Base-by-base conservation (phyloP, 345 rosid species). In the Camelina hispida region DNA sequence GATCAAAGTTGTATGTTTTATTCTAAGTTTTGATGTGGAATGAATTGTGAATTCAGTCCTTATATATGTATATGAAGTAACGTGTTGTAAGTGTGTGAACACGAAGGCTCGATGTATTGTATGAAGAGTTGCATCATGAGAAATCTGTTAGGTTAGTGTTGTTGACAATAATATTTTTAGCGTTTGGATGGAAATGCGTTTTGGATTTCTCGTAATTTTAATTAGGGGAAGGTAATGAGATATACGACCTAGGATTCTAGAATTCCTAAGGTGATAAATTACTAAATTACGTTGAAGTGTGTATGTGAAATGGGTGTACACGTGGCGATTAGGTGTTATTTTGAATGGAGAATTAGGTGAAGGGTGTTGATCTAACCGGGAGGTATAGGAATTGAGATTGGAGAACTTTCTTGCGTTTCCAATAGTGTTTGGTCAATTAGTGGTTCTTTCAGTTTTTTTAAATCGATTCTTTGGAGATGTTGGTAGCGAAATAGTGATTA, bases 351-450 rank as follows among this genome's bases (percentile, higher is more conserved):
- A 67, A 67, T 68, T 74, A 67, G 73, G 73, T 75, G 62, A 75
- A 50, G 32, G 55, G 73, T 67, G 79, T 75, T 75, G 55, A 75
- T 75, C 79, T 75, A 75, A 75, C 68, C 18, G 13, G 13, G 56
- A 28, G 15, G 16, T 7, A 23, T 30, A 6, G 9, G 73, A 67
- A 67, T 14, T 75, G 51, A 17, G 73, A 75, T 28, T 53, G 38
- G 35, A 50, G 35, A 75, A 50, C 20, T 50, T 58, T 47, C 46
- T 46, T 67, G 73, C 53, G 37, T 74, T 66, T 13, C 2, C 60
- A 47, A 25, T 37, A 4, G 2, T 34, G 37, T 28, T 66, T 67
- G 68, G 62, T 75, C 78, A 74, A 20, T 51, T 30, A 16, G 7
- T 22, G 68, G 6, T 8, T 15, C 22, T 25, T 13, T 12, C 9